A percentile compares a stretch with the other conserved stretches of the same genome.
These are phyloP conservation scores for Tylopilus plumbeoviolaceoides DNA, from an alignment of 768 basidiomycete genomes.

Conservation along the genomic window DNA sequence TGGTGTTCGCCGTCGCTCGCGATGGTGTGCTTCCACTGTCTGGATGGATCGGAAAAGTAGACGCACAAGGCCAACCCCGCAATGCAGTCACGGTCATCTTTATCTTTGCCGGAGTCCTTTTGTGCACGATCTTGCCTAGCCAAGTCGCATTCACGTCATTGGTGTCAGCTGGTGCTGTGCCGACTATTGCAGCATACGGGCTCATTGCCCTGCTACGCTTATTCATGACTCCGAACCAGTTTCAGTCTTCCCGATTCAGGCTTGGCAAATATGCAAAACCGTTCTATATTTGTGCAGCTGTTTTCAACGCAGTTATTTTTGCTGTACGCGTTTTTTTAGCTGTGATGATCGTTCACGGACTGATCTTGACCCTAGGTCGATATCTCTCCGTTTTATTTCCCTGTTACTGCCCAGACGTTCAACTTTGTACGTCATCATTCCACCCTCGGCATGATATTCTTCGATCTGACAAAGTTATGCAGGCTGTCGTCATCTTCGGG, in stretches of 20 bases:
- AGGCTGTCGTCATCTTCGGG: conserved; percentile 79
- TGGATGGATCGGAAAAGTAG: conserved; percentile 76
- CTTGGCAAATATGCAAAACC: conserved; percentile 62
- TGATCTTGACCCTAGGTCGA: conserved; percentile 49
- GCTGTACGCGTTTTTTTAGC: conserved; percentile 44
- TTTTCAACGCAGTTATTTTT: conserved; percentile 76
- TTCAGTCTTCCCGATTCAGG: conserved; percentile 68
- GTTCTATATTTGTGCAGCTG: conserved; percentile 62
- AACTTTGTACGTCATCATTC: conserved; percentile 65
- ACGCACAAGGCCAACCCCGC: conserved; percentile 65
- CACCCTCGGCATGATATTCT: neutral
- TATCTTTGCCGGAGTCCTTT: conserved; percentile 64
- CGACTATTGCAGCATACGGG: conserved; percentile 86
- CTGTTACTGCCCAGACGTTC: conserved; percentile 69
- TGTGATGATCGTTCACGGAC: neutral
- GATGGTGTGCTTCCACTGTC: conserved; percentile 88
- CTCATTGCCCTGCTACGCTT: conserved; percentile 75
- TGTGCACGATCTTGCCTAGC: conserved; percentile 88
- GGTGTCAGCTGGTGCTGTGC: conserved; percentile 80
- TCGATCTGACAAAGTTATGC: conserved; percentile 10
- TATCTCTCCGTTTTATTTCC: conserved; percentile 86
- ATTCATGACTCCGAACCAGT: conserved; percentile 72
- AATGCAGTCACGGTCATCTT: conserved; percentile 88
- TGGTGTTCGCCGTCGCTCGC: conserved; percentile 91
- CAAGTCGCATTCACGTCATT: conserved; percentile 91